phyloP scores from a whole-genome alignment of 2,329 filamentous ascomycete genomes.

The Ophiostoma sp. region DNA sequence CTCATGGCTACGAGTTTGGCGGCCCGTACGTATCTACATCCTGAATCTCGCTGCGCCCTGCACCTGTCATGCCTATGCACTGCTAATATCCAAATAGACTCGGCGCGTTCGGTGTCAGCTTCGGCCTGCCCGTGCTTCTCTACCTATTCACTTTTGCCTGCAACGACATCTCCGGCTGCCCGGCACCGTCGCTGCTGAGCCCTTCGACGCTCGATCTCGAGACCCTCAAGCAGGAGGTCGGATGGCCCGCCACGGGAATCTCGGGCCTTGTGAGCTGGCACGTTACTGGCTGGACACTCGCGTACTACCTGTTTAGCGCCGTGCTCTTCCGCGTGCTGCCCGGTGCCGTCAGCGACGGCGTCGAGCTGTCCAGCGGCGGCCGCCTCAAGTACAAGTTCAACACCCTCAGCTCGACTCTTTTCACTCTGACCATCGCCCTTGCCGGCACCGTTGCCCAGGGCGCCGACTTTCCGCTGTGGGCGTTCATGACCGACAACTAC shows the following conservation, averaged over 20 bases:
- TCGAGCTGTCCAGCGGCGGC: slow-evolving; percentile 63
- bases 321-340: slow-evolving; percentile 73
- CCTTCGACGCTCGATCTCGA: slow-evolving; percentile 67
- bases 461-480: slow-evolving; percentile 81
- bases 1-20: slow-evolving; percentile 48
- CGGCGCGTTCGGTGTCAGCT: slow-evolving; percentile 71
- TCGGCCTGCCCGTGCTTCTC: slow-evolving; percentile 72
- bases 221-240: slow-evolving; percentile 71
- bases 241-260: slow-evolving; percentile 70
- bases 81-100: slow-evolving; percentile 44
- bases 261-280: slow-evolving; percentile 64
- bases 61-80: background rate
- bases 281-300: slow-evolving; percentile 64
- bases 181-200: slow-evolving; percentile 70
- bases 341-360: slow-evolving; percentile 65
- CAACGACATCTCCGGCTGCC: slow-evolving; percentile 90
- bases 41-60: slow-evolving; percentile 18
- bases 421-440: slow-evolving; percentile 64
- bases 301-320: slow-evolving; percentile 72
- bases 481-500: slow-evolving; percentile 88
- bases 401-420: slow-evolving; percentile 67
- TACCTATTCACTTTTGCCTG: slow-evolving; percentile 79
- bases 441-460: slow-evolving; percentile 73
- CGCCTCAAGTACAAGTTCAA: slow-evolving; percentile 79
- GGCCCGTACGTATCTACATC: slow-evolving; percentile 41